Evolutionary conservation across 179 eudicot species (phyloP), one percentile per base, ranked within the genome.

Genomic region (Silene coronaria): DNA sequence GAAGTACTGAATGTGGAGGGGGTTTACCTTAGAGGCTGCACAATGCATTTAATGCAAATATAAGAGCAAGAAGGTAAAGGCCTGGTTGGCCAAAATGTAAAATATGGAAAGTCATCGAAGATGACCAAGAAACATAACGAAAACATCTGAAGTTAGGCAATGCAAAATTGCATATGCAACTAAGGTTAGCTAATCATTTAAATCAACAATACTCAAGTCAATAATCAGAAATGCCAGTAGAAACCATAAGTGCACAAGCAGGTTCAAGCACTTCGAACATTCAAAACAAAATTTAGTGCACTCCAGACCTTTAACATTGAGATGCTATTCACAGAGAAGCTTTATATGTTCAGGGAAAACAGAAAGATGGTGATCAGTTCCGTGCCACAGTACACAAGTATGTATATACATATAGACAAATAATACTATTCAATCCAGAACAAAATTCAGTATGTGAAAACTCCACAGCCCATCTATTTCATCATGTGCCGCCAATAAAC

Each of bases 21-120:
- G 93, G 57, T 95, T 87, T 75, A 95, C 93, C 84, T 87, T 88
- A 34, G 97, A 95, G 65, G 91, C 99, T 95, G 96, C 92, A 89
- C 42, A 82, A 65, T 26, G 71, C 36, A 73, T 70, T 51, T 22
- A 34, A 30, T 24, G 22, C 60, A 71, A 59, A 70, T 68, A 46
- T 67, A 53, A 67, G 26, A 78, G 58, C 58, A 53, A 53, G 58
- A 53, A 53, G 17, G n/a, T 26, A 27, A 51, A 21, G 42, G 28
- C 55, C 73, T n/a, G 23, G 22, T 14, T 51, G 19, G 32, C 21
- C 61, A 53, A 66, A n/a, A 27, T 3, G 19, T 12, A 24, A 24
- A 23, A 26, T 8, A 16, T 19, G 70, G n/a, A 60, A 22, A 60
- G 22, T 12, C 6, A 55, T 70, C 23, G 24, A 24, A 42, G 48